These are phyloP conservation scores for Trametes cubensis DNA, from an alignment of 768 basidiomycete genomes.

Conservation along the genomic window DNA sequence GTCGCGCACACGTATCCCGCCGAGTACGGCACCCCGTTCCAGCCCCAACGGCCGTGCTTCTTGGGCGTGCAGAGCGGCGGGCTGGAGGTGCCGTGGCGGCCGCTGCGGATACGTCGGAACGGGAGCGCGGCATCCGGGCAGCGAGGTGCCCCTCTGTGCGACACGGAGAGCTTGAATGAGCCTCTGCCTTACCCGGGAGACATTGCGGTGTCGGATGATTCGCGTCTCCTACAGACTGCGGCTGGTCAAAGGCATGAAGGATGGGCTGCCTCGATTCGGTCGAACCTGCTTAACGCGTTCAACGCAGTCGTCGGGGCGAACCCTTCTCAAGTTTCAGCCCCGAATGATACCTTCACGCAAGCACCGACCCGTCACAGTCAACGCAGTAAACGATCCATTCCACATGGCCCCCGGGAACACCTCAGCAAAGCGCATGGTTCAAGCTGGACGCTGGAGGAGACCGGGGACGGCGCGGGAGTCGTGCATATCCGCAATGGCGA, in stretches of 20 bases:
- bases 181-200: conserved; percentile 38
- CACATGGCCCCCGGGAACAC: background rate
- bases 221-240: background rate
- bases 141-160: background rate
- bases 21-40: conserved; percentile 27
- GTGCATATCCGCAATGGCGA: background rate
- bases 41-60: conserved; percentile 36
- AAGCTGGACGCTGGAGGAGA: conserved; percentile 17
- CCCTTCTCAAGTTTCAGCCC: background rate
- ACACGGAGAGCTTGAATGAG: conserved; percentile 6
- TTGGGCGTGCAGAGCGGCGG: conserved; percentile 36
- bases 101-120: conserved; percentile 9
- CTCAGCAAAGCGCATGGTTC: background rate
- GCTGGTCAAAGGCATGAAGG: conserved; percentile 27
- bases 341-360: conserved; percentile 16
- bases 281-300: conserved; percentile 51
- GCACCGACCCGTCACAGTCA: conserved; percentile 11
- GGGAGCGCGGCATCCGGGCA: background rate
- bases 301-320: conserved; percentile 47
- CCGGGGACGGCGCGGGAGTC: background rate
- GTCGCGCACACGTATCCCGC: conserved; percentile 18
- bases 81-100: conserved; percentile 38
- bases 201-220: conserved; percentile 1
- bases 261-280: conserved; percentile 48
- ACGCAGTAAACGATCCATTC: background rate